Conservation (phyloP, 495 filamentous ascomycete species). For the Hypoxylon lenormandii region DNA sequence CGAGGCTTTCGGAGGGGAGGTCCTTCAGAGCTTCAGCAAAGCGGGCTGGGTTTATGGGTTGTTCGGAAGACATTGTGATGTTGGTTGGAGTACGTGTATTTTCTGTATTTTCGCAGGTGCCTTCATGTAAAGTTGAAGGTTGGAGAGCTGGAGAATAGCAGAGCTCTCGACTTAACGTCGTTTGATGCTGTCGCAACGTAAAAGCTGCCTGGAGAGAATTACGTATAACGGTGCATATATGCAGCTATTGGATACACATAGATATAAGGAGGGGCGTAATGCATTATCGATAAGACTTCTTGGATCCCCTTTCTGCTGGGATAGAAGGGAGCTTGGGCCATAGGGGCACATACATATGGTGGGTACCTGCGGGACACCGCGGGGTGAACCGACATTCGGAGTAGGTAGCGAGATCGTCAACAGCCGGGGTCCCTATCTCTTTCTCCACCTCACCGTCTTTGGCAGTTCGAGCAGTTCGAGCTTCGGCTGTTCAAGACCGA, state of each 20-base stretch:
- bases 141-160: not conserved
- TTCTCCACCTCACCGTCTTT: conserved; percentile 22
- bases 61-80: conserved; percentile 59
- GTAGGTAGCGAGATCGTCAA: conserved; percentile 11
- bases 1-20: conserved; percentile 76
- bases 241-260: too few species aligned
- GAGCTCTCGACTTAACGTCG: not conserved
- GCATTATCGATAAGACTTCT: conserved; percentile 30
- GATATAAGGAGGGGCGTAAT: too few species aligned
- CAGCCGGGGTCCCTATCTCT: not conserved
- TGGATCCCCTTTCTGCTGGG: conserved; percentile 20
- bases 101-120: not conserved
- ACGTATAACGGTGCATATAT: not conserved
- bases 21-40: conserved; percentile 79
- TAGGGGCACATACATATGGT: not conserved
- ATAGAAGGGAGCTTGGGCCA: conserved; percentile 37
- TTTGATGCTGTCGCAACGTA: conserved; percentile 41
- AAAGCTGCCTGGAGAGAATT: conserved; percentile 37
- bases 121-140: not conserved
- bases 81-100: not conserved
- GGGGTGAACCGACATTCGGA: conserved; percentile 20
- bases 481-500: conserved; percentile 35
- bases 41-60: conserved; percentile 69
- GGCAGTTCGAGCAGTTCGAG: conserved; percentile 13
- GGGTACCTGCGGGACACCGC: conserved; percentile 17